A percentile compares a stretch with the other conserved stretches of the same genome.
These are phyloP conservation scores for Aspergillus bombycis DNA, from an alignment of 2,329 filamentous ascomycete genomes.

Conservation along the genomic window DNA sequence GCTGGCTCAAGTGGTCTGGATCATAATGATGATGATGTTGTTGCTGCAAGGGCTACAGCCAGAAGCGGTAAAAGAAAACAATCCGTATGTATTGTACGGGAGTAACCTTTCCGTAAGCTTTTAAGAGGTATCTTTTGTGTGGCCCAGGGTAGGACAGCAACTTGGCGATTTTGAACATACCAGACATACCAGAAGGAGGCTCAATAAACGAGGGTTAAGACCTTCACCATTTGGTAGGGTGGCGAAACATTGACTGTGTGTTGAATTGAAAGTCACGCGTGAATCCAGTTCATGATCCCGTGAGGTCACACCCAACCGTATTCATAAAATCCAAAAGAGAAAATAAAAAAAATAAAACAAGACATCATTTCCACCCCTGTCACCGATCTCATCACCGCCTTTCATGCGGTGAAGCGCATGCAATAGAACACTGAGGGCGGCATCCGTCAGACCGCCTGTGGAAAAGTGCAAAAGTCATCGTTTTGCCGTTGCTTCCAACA, in stretches of 20 bases:
- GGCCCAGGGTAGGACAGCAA: conserved; percentile 3
- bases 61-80: conserved; percentile 5
- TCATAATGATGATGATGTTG: background rate
- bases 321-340: background rate
- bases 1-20: background rate
- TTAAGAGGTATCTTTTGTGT: background rate
- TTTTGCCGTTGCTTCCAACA: conserved; percentile 38
- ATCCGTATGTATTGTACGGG: background rate
- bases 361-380: conserved; percentile 10
- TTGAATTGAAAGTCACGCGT: background rate
- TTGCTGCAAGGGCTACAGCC: conserved; percentile 3
- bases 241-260: background rate
- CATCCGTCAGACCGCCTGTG: conserved; percentile 39
- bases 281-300: background rate
- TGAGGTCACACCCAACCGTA: background rate
- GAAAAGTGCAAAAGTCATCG: conserved; percentile 26
- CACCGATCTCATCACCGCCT: conserved; percentile 42
- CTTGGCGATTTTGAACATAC: background rate
- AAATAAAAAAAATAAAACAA: background rate
- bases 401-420: conserved; percentile 42
- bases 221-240: background rate
- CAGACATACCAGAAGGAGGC: conserved; percentile 2
- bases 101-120: background rate
- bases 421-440: conserved; percentile 20
- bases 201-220: background rate